phyloP scores from a whole-genome alignment of 2,329 filamentous ascomycete species.

The Grosmannia penicillata region DNA sequence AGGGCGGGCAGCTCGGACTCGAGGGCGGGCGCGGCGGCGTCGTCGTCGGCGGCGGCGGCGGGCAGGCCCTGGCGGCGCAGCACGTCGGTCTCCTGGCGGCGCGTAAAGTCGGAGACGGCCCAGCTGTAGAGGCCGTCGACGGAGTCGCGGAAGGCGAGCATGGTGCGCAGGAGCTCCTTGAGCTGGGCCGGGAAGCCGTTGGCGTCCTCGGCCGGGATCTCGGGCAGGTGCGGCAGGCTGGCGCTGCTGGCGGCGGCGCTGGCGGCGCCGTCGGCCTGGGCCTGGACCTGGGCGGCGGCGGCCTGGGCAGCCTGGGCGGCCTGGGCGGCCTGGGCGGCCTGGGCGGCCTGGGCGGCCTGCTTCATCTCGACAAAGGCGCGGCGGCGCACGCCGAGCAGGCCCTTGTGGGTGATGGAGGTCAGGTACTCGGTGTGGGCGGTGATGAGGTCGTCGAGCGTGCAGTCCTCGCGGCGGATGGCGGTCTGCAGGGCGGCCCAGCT shows the following conservation, averaged over 20 bases:
- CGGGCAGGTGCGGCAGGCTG: slow-evolving; percentile 22
- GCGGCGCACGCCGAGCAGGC: slow-evolving; percentile 63
- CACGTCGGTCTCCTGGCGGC: slow-evolving; percentile 66
- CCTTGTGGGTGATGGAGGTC: slow-evolving; percentile 89
- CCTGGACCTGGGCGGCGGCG: slow-evolving; percentile 36
- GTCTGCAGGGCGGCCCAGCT: slow-evolving; percentile 85
- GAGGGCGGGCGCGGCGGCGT: slow-evolving; percentile 35
- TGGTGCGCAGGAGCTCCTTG: slow-evolving; percentile 80
- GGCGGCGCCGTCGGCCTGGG: slow-evolving; percentile 58
- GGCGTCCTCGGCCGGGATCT: slow-evolving; percentile 42
- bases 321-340: slow-evolving; percentile 34
- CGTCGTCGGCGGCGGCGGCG: slow-evolving; percentile 4
- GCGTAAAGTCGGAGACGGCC: slow-evolving; percentile 86
- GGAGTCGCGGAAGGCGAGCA: slow-evolving; percentile 85
- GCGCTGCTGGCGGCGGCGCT: slow-evolving; percentile 15
- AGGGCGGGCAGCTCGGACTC: slow-evolving; percentile 56
- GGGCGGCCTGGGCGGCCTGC: slow-evolving; percentile 21
- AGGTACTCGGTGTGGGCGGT: slow-evolving; percentile 82
- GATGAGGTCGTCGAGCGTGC: slow-evolving; percentile 90
- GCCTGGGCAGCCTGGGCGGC: slow-evolving; percentile 35
- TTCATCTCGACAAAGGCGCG: slow-evolving; percentile 23
- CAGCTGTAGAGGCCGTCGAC: slow-evolving; percentile 92
- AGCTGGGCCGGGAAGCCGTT: slow-evolving; percentile 80
- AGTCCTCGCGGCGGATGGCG: slow-evolving; percentile 64
- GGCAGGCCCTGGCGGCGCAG: slow-evolving; percentile 48